Base-by-base conservation (phyloP, 2,329 filamentous ascomycete genomes). In the Penicillium capsulatum region DNA sequence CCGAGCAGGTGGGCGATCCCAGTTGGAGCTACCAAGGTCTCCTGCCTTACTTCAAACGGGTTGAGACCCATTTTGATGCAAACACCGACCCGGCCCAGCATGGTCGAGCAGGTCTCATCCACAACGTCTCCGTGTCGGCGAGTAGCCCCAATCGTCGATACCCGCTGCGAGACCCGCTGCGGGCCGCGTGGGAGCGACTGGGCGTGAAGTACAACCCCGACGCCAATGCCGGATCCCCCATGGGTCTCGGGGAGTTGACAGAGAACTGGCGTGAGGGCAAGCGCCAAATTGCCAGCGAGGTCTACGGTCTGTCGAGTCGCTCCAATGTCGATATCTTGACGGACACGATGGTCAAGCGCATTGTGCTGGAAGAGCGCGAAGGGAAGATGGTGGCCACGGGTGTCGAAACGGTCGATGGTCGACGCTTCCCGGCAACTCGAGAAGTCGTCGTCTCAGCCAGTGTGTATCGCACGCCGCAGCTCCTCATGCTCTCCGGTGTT, bases 131-230 rank as follows among this genome's bases (percentile, higher is more conserved):
- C 2, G 34, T 31, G 4, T 16, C 38, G 7, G 13, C 26, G 4
- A 44, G 37, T 17, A 32, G 34, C 20, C 17, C 10, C 1, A 29
- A 53, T 4, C 64, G 71, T 17, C 53, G 44, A 2, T 73, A 70
- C 33, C 66, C 64, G 0, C 54, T 74, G 0, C 54, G 62, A 5
- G 59, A 66, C 2, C 47, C 56, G 0, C 45, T 69, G 0, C 52
- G 56, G 13, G 47, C 53, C 8, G 64, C 67, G 3, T 74, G 69
- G 69, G 47, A 54, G 7, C 52, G 57, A 4, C n/a, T 58, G 6
- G 66, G 66, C 4, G 47, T 66, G 0, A 17, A 44, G 7, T 36
- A 44, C 11, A 55, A 51, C 13, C 40, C 1, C 55, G 63, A 38
- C 44, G n/a, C 45, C 9, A 63, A 63, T 33, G 36, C 36, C 2